phyloP scores from a whole-genome alignment of 306 rosid genomes.

The Vicia faba region DNA sequence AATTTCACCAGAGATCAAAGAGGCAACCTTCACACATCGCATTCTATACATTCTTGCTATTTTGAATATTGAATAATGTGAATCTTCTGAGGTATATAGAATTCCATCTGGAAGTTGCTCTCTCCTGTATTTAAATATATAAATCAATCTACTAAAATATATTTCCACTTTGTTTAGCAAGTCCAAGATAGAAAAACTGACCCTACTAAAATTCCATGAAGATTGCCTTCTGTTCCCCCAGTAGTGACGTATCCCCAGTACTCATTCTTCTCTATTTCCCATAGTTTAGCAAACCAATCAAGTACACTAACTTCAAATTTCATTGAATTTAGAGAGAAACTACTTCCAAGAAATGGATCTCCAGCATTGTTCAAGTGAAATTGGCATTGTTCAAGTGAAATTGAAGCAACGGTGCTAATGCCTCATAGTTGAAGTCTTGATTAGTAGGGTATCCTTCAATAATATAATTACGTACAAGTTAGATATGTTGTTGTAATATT shows the following conservation, averaged over 20 bases:
- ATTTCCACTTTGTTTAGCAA: background rate
- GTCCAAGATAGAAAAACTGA: slow-evolving; percentile 27
- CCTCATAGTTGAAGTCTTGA: slow-evolving; percentile 65
- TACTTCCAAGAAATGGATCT: slow-evolving; percentile 69
- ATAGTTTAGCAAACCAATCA: slow-evolving; percentile 72
- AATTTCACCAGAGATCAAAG: slow-evolving; percentile 64
- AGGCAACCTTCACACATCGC: slow-evolving; percentile 55
- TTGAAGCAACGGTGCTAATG: slow-evolving; percentile 53
- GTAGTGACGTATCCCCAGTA: slow-evolving; percentile 80
- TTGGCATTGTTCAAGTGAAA: too few species aligned
- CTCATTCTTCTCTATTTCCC: slow-evolving; percentile 65
- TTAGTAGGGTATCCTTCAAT: slow-evolving; percentile 28
- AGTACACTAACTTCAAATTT: slow-evolving; percentile 63
- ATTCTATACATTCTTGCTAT: slow-evolving; percentile 74
- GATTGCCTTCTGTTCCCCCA: slow-evolving; percentile 81
- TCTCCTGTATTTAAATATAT: slow-evolving; percentile 44
- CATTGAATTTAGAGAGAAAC: slow-evolving; percentile 61
- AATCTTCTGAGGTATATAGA: slow-evolving; percentile 61
- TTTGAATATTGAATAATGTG: slow-evolving; percentile 72
- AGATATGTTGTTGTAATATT: background rate
- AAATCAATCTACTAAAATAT: too few species aligned
- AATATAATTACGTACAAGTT: background rate
- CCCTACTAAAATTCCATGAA: slow-evolving; percentile 68
- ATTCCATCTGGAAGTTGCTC: slow-evolving; percentile 63
- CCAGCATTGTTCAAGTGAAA: slow-evolving; percentile 73